Evolutionary conservation across 306 rosid genomes (phyloP).

Genomic region (Argentina anserina): DNA sequence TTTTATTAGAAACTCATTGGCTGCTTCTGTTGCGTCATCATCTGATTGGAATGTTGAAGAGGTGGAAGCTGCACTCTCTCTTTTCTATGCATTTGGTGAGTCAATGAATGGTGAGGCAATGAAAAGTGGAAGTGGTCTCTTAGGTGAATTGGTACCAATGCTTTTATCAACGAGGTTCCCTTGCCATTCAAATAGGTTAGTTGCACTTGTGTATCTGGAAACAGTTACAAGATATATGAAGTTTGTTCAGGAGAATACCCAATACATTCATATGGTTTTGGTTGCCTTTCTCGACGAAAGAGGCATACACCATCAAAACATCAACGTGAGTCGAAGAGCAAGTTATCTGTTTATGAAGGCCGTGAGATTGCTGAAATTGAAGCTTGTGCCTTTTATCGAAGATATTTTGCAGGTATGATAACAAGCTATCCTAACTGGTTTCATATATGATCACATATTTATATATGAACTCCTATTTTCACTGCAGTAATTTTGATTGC

Average conservation of each 20-base stretch:
- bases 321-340: conserved; percentile 83
- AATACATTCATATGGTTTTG: conserved; percentile 70
- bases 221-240: conserved; percentile 79
- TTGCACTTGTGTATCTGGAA: conserved; percentile 91
- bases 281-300: conserved; percentile 96
- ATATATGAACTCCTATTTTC: background rate
- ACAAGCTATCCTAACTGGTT: conserved; percentile 1
- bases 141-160: conserved; percentile 71
- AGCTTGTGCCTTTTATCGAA: conserved; percentile 82
- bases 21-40: conserved; percentile 60
- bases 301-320: conserved; percentile 84
- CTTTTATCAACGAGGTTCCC: conserved; percentile 77
- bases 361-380: conserved; percentile 80
- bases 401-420: conserved; percentile 80
- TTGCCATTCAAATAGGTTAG: conserved; percentile 89
- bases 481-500: conserved; percentile 1
- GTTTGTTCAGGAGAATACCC: conserved; percentile 77
- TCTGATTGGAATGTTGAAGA: conserved; percentile 76
- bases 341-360: conserved; percentile 93
- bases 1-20: conserved; percentile 66
- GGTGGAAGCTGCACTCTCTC: conserved; percentile 86
- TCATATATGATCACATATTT: background rate
- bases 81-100: conserved; percentile 80
- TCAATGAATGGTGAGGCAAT: conserved; percentile 67
- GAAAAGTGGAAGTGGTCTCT: conserved; percentile 59